These are phyloP conservation scores for Trichosporon sp. DNA, from an alignment of 1,284 basidiomycete species.

Conservation along the genomic window DNA sequence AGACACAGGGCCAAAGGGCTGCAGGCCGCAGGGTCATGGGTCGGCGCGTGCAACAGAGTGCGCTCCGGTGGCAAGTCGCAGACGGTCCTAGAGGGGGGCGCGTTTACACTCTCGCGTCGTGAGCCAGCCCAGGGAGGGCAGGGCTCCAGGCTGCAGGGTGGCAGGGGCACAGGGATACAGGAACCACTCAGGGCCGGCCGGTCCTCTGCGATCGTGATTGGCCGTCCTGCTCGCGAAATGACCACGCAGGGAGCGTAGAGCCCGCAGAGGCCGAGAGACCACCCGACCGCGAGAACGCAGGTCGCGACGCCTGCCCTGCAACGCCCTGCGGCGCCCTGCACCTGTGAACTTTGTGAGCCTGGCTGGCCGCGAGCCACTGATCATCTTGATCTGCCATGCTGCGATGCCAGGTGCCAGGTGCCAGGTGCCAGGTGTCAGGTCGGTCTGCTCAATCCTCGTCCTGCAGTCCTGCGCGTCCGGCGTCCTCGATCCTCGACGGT, in stretches of 20 bases:
- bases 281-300: not conserved
- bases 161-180: not conserved
- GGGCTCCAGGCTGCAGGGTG: not conserved
- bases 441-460: not conserved
- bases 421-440: too few relatives aligned
- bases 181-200: not conserved
- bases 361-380: not conserved
- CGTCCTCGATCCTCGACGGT: not conserved
- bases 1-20: not conserved
- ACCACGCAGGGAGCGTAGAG: not conserved
- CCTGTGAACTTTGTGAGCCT: not conserved
- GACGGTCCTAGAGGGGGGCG: not conserved
- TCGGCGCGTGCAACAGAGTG: not conserved
- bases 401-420: too few relatives aligned
- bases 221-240: not conserved
- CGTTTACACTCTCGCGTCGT: not conserved
- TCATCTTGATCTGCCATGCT: not conserved
- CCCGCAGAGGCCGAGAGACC: not conserved
- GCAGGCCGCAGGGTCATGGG: too few relatives aligned
- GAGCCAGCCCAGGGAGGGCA: not conserved
- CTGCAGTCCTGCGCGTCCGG: not conserved
- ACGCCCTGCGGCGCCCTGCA: not conserved
- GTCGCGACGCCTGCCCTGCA: not conserved
- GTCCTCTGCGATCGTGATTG: not conserved
- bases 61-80: not conserved